A percentile compares a stretch with the other conserved stretches of the same genome.
Evolutionary conservation across 2,329 filamentous ascomycete genomes (phyloP).

Genomic region (Immersiporthe knoxdaviesiana): DNA sequence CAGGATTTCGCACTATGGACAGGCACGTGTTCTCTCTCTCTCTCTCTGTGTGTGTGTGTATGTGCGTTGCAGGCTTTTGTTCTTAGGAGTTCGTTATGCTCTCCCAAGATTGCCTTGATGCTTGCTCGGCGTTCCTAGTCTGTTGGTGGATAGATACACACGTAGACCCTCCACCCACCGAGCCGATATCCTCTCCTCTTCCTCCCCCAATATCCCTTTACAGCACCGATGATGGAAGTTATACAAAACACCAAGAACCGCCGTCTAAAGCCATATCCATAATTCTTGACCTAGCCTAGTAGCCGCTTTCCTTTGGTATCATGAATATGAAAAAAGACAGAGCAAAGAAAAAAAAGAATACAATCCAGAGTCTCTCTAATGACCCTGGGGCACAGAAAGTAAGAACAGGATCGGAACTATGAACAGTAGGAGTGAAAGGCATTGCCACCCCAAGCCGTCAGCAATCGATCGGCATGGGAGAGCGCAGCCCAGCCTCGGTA

Average conservation of each 20-base stretch:
- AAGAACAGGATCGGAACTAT: background rate
- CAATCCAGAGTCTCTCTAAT: background rate
- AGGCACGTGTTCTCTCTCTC: background rate
- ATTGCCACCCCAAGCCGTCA: background rate
- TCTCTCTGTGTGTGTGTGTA: too few species aligned
- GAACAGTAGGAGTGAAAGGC: background rate
- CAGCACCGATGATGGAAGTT: background rate
- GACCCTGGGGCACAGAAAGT: background rate
- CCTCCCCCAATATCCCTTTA: background rate
- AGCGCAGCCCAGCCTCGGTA: background rate
- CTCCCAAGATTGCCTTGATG: background rate
- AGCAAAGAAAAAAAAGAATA: background rate
- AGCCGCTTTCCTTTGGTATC: constrained; percentile 24
- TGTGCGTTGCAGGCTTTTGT: too few species aligned
- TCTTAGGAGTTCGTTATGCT: background rate
- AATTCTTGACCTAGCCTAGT: constrained; percentile 14
- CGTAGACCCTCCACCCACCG: background rate
- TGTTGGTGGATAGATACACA: background rate
- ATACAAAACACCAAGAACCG: background rate
- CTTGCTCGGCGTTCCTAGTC: background rate
- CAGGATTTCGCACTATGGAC: background rate
- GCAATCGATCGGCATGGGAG: background rate
- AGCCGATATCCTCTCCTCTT: background rate
- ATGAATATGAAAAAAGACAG: constrained; percentile 18
- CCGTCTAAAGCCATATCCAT: constrained; percentile 20